phyloP scores from a whole-genome alignment of 2,329 filamentous ascomycete species.

The Fusarium drepaniforme region DNA sequence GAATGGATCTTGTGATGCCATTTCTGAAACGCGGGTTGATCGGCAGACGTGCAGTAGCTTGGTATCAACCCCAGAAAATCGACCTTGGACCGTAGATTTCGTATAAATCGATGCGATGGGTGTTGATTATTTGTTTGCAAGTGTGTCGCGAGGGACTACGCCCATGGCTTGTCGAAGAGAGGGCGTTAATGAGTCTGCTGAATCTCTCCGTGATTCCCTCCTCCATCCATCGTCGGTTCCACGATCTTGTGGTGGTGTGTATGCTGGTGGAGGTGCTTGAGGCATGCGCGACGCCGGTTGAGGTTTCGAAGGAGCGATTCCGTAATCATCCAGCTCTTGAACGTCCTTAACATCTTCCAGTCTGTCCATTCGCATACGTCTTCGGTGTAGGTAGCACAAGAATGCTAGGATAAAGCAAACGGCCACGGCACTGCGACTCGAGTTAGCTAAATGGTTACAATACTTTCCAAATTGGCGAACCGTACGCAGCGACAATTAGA shows the following conservation, averaged over 20 bases:
- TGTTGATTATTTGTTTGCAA: conserved; percentile 31
- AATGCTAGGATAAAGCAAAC: conserved; percentile 27
- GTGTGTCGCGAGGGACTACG: conserved; percentile 32
- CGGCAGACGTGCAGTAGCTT: conserved; percentile 28
- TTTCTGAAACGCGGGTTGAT: conserved; percentile 9
- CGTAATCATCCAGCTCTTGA: conserved; percentile 46
- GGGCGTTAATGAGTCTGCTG: conserved; percentile 39
- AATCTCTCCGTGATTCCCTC: conserved; percentile 23
- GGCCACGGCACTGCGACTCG: conserved; percentile 16
- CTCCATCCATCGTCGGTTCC: conserved; percentile 7
- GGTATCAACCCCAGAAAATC: background rate
- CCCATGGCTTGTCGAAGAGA: conserved; percentile 41
- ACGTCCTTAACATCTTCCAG: conserved; percentile 39
- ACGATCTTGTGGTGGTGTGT: conserved; percentile 21
- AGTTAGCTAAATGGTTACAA: background rate
- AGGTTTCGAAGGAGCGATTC: conserved; percentile 17
- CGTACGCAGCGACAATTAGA: conserved; percentile 32
- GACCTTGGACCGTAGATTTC: background rate
- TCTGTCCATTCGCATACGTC: conserved; percentile 31
- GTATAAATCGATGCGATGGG: background rate
- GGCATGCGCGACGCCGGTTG: conserved; percentile 27
- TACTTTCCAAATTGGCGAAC: background rate
- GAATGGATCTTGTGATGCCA: background rate
- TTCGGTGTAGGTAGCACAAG: conserved; percentile 37
- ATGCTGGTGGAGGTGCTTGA: conserved; percentile 29